Base-by-base conservation (phyloP, 495 filamentous ascomycete genomes). In the Pseudoneurospora amorphoporcata region DNA sequence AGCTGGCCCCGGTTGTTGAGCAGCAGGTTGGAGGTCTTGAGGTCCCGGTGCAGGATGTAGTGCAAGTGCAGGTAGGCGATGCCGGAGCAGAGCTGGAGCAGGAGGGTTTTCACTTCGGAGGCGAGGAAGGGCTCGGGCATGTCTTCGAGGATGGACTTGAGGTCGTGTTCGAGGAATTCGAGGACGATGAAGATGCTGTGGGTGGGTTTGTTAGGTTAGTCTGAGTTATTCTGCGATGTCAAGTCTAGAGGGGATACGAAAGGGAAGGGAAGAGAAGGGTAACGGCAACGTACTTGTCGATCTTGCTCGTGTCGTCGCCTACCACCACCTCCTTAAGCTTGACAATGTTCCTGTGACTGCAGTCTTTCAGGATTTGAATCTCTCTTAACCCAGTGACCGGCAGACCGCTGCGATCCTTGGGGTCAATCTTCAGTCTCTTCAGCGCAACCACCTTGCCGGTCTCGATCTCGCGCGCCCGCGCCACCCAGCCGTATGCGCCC, bases 161-260 rank as follows among this genome's bases (percentile, higher is more conserved):
- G 91, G 81, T 99, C 95, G 85, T 99, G 95, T 85, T 98, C 95
- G 78, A 97, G 86, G 84, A 98, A 99, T 81, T 97, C 94, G 88
- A 99, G 94, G 72, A 99, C 95, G 69, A 99, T 90, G 84, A 92
- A 98, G 74, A 97, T 90, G 84, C 92, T 94, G 79, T 77, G 75
- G 71, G 71, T 69, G 39, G 45, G 32, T 39, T 19, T 32, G 37
- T 72, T 73, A 42, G 37, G 37, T 72, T 73, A 42, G n/a, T 39
- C 23, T 4, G 39, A 42, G 12, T 73, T 43, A 8, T 40, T 40
- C 10, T 40, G 69, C 68, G 45, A 17, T 6, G 37, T 35, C 23
- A 23, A 23, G 23, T 23, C 23, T 1, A 39, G 39, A 40, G 39
- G 39, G 39, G 39, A 12, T 40, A 40, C 7, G 47, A 69, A 14